These are phyloP conservation scores for Aspergillus luchuensis DNA, from an alignment of 2,329 filamentous ascomycete genomes.

Conservation along the genomic window DNA sequence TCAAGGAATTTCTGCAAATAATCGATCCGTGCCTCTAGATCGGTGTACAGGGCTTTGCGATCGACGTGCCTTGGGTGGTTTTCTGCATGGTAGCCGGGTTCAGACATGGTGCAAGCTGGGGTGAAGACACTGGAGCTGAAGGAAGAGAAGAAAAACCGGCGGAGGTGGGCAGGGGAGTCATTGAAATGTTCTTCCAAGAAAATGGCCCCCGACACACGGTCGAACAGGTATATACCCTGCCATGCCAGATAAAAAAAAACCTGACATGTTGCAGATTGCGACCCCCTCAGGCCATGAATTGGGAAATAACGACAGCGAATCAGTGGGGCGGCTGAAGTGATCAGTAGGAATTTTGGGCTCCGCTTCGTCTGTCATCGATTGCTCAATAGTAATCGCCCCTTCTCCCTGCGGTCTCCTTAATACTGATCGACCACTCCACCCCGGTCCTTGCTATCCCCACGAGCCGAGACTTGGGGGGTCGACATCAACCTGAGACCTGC, in stretches of 20 bases:
- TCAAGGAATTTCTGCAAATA: constrained; percentile 77
- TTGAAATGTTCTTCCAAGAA: not conserved
- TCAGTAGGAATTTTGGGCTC: not conserved
- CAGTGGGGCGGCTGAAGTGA: not conserved
- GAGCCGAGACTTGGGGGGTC: not conserved
- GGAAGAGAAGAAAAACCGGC: not conserved
- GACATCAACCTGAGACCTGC: not conserved
- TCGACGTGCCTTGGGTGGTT: constrained; percentile 56
- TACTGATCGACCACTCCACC: not conserved
- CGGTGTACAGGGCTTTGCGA: constrained; percentile 70
- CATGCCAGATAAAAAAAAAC: not conserved
- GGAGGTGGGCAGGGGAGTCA: not conserved
- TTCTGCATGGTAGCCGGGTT: not conserved
- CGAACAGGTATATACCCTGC: not conserved
- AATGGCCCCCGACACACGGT: not conserved
- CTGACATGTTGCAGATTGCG: not conserved
- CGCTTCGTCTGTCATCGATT: not conserved
- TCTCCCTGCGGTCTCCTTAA: not conserved
- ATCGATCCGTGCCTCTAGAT: constrained; percentile 67
- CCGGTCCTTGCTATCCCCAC: not conserved
- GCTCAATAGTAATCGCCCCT: not conserved
- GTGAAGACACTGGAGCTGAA: not conserved
- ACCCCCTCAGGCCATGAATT: not conserved
- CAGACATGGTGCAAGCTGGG: not conserved
- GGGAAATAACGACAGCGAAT: not conserved